phyloP scores from a whole-genome alignment of 306 rosid genomes.

The Cucurbita argyrosperma region DNA sequence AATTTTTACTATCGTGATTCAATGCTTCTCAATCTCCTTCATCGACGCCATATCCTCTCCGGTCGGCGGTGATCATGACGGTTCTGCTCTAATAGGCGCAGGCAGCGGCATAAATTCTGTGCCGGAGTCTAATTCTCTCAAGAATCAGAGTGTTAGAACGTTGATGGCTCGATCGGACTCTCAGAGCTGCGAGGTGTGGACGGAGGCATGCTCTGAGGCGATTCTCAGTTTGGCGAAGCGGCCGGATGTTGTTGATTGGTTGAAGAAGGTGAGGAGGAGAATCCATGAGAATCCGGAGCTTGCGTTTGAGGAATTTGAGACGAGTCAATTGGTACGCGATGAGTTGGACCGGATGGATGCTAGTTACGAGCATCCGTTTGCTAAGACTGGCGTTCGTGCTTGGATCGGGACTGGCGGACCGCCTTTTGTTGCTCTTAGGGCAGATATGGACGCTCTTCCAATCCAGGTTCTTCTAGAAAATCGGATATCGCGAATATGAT shows the following conservation, averaged over 20 bases:
- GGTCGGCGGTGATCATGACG: not conserved
- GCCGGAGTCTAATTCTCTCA: not conserved
- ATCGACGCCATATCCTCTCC: not conserved
- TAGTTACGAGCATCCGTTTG: conserved; percentile 47
- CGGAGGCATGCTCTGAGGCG: conserved; percentile 41
- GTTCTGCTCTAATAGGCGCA: not conserved
- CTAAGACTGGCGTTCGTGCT: conserved; percentile 73
- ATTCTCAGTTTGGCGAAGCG: conserved; percentile 42
- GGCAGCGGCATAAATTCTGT: not conserved
- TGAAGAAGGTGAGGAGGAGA: conserved; percentile 45
- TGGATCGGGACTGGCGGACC: conserved; percentile 87
- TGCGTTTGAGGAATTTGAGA: conserved; percentile 80
- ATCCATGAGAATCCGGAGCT: conserved; percentile 82
- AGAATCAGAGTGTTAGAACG: conserved; percentile 19
- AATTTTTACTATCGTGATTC: not conserved
- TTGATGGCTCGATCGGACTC: not conserved
- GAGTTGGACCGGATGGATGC: conserved; percentile 71
- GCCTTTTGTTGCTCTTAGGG: conserved; percentile 84
- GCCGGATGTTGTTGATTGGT: conserved; percentile 58
- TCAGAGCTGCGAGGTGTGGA: conserved; percentile 45
- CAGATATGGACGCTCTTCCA: conserved; percentile 99
- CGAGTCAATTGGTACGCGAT: conserved; percentile 48
- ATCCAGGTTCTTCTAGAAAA: conserved; percentile 45
- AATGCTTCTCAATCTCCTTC: not conserved
- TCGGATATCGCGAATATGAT: not conserved